Base-by-base conservation (phyloP, 495 filamentous ascomycete species). In the Penicillium alfredii region DNA sequence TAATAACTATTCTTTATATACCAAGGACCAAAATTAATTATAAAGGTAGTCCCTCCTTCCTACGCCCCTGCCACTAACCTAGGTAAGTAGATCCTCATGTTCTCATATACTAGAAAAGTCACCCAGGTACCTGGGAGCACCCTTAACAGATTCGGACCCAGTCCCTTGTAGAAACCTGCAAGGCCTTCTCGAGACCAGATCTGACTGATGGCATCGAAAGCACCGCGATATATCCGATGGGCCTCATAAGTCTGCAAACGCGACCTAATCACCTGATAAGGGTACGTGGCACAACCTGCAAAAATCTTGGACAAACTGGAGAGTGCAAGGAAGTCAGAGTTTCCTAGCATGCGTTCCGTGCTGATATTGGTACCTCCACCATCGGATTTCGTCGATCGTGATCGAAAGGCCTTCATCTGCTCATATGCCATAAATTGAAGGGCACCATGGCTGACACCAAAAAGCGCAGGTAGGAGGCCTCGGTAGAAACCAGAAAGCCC, bases 91-190 rank as follows among this genome's bases (percentile, higher is more conserved):
- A 40, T 69, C 64, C 79, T 89, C 36, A 78, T 81, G 63, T 97
- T 97, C 68, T 98, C 92, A 63, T 97, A 97, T 30, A 96, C 88
- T 49, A 98, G 59, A 56, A 98, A 96, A n/a, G 90, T 97, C 26
- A 95, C 85, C 77, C 92, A 94, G 9, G 90, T 97, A 34, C 87
- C 87, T 9, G 92, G 92, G 55, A 98, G 57, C 29, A 97, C 92
- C 38, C 90, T 76, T 37, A 94, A 63, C 25, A 94, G 69, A 42
- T 92, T 94, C 4, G 90, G 88, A 22, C 85, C 78, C 35, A 97
- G 71, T 3, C 92, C 92, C 52, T 87, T 88, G 67, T 97, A 99
- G 53, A 96, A 97, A 3, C 90, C 92, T 4, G 72, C 66, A 26
- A 82, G 42, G 0, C 92, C 90, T 52, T 96, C 89, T 41, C 80